Evolutionary conservation across 192 early-diverging fungal species (phyloP).

Genomic region (Coemansia sp.): DNA sequence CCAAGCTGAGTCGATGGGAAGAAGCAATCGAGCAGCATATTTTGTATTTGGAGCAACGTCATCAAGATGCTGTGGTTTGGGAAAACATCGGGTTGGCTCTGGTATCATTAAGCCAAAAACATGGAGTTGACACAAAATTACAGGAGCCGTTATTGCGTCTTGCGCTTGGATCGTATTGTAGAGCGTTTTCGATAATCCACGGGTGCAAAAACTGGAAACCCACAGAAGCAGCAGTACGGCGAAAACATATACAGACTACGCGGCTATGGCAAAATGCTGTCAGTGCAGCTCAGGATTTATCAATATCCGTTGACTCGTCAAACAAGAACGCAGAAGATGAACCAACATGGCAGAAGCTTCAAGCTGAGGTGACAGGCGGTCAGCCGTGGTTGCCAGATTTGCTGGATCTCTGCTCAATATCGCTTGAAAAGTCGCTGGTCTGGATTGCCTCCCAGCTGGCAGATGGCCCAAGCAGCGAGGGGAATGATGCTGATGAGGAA

Average conservation of each 20-base stretch:
- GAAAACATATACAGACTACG: constrained; percentile 18
- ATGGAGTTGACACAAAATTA: neutral
- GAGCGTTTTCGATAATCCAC: constrained; percentile 23
- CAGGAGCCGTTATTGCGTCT: constrained; percentile 17
- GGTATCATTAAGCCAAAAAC: constrained; percentile 1
- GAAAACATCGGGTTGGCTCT: constrained; percentile 33
- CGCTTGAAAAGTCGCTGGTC: neutral
- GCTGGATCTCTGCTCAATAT: neutral
- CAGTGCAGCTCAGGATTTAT: neutral
- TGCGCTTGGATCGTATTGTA: constrained; percentile 25
- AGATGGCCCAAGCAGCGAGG: neutral
- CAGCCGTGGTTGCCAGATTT: neutral
- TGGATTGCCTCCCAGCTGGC: neutral
- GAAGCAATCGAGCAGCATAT: constrained; percentile 26
- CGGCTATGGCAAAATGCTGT: constrained; percentile 6
- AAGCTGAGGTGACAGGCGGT: neutral
- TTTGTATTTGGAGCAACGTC: constrained; percentile 32
- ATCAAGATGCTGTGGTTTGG: constrained; percentile 44
- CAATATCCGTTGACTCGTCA: neutral
- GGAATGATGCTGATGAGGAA: neutral
- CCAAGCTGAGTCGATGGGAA: constrained; percentile 15
- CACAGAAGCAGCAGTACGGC: constrained; percentile 13
- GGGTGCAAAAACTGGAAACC: constrained; percentile 32
- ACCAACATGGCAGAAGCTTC: constrained; percentile 1
- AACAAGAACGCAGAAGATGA: neutral